phyloP scores from a whole-genome alignment of 495 filamentous ascomycete genomes.

The Aspergillus cavernicola region DNA sequence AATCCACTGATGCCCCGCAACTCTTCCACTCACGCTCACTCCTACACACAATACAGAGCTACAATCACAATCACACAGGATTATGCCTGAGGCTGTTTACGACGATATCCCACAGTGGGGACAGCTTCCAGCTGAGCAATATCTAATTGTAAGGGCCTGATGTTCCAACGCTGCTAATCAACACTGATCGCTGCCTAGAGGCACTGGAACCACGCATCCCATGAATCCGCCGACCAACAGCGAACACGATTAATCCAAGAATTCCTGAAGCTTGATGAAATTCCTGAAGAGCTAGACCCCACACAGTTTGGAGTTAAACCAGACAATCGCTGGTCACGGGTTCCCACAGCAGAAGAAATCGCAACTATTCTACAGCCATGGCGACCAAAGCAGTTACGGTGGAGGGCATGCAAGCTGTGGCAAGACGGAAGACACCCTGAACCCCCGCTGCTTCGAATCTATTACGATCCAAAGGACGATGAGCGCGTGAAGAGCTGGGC shows the following conservation, averaged over 20 bases:
- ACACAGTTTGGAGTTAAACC: neutral
- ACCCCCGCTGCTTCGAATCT: constrained; percentile 11
- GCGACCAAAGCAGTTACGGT: constrained; percentile 10
- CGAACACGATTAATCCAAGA: constrained; percentile 12
- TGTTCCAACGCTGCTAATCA: neutral
- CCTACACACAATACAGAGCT: no score
- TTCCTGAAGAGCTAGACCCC: constrained; percentile 6
- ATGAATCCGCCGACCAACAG: constrained; percentile 10
- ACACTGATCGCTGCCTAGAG: neutral
- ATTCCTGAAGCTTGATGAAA: constrained; percentile 16
- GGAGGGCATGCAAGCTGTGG: constrained; percentile 11
- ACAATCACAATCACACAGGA: no score
- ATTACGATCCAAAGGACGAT: constrained; percentile 15
- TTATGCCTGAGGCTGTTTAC: no score
- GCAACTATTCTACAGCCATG: constrained; percentile 14
- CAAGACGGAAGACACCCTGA: neutral
- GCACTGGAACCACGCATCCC: constrained; percentile 11
- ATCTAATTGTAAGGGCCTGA: constrained; percentile 9
- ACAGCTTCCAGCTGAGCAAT: constrained; percentile 12
- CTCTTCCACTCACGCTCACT: no score
- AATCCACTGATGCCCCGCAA: no score
- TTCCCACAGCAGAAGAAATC: constrained; percentile 14
- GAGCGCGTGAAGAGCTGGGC: constrained; percentile 10
- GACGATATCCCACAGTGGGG: constrained; percentile 6
- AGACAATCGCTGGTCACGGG: neutral